These are phyloP conservation scores for Mycena maculata DNA, from an alignment of 768 basidiomycete genomes.

Conservation along the genomic window DNA sequence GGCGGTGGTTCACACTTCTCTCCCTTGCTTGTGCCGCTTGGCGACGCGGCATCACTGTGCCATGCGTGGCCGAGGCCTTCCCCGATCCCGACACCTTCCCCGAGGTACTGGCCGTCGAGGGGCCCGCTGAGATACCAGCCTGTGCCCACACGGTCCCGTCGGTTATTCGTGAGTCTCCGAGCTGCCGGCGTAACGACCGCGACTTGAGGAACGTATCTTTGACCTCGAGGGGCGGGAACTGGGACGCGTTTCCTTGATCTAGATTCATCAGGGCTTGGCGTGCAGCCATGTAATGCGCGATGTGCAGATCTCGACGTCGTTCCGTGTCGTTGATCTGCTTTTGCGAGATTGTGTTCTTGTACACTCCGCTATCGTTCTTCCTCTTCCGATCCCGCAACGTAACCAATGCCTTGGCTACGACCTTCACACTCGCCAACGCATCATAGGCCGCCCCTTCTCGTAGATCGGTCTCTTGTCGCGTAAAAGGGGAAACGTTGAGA, in stretches of 20 bases:
- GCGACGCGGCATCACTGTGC: not conserved
- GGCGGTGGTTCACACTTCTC: too few relatives aligned
- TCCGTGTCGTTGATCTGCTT: conserved; percentile 5
- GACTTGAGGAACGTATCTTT: conserved; percentile 7
- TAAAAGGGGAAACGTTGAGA: not conserved
- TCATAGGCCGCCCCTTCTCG: conserved; percentile 3
- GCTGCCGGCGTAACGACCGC: not conserved
- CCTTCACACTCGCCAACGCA: not conserved
- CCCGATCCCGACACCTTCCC: not conserved
- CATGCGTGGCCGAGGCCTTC: not conserved
- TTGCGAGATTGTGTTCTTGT: not conserved
- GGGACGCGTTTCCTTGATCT: not conserved
- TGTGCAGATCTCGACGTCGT: not conserved
- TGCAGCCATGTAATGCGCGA: conserved; percentile 9
- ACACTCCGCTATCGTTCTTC: conserved; percentile 10
- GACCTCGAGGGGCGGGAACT: conserved; percentile 7
- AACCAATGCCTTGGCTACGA: not conserved
- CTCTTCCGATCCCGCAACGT: conserved; percentile 8
- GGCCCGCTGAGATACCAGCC: not conserved
- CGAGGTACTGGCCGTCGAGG: too few relatives aligned
- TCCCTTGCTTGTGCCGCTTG: not conserved
- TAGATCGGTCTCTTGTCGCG: not conserved
- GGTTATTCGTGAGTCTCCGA: conserved; percentile 3
- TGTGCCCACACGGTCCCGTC: conserved; percentile 1
- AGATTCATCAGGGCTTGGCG: not conserved